Conservation (phyloP, 1,284 basidiomycete genomes). For the Pyrrhoderma noxium region DNA sequence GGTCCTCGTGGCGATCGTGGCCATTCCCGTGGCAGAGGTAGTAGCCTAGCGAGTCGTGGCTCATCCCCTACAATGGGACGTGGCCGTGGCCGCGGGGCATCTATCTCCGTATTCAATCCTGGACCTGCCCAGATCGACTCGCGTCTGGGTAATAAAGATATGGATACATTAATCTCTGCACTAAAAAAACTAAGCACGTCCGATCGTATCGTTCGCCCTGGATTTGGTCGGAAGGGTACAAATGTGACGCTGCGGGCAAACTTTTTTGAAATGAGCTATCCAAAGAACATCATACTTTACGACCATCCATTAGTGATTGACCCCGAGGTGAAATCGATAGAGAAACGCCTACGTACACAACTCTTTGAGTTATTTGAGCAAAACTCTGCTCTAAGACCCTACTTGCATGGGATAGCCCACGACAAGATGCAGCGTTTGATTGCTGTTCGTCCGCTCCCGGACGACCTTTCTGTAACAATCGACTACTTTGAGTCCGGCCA, state of each 20-base stretch:
- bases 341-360: constrained; percentile 33
- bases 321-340: constrained; percentile 43
- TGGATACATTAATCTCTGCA: not conserved
- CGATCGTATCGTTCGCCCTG: constrained; percentile 41
- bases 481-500: constrained; percentile 52
- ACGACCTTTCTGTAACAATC: constrained; percentile 44
- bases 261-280: constrained; percentile 53
- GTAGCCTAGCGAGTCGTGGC: no score
- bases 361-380: constrained; percentile 55
- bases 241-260: constrained; percentile 54
- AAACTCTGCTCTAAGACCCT: constrained; percentile 34
- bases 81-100: constrained; percentile 3
- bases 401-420: constrained; percentile 47
- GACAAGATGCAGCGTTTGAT: constrained; percentile 54
- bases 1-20: constrained; percentile 8
- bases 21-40: not conserved
- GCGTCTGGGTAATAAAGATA: constrained; percentile 6
- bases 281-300: constrained; percentile 39
- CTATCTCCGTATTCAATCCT: constrained; percentile 7
- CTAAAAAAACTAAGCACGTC: constrained; percentile 33
- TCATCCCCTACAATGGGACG: not conserved
- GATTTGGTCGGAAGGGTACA: constrained; percentile 53
- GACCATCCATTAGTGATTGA: constrained; percentile 56
- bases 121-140: constrained; percentile 7
- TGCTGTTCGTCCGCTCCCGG: constrained; percentile 46